Conservation (phyloP, 1,284 basidiomycete genomes). For the Pterula multifida region DNA sequence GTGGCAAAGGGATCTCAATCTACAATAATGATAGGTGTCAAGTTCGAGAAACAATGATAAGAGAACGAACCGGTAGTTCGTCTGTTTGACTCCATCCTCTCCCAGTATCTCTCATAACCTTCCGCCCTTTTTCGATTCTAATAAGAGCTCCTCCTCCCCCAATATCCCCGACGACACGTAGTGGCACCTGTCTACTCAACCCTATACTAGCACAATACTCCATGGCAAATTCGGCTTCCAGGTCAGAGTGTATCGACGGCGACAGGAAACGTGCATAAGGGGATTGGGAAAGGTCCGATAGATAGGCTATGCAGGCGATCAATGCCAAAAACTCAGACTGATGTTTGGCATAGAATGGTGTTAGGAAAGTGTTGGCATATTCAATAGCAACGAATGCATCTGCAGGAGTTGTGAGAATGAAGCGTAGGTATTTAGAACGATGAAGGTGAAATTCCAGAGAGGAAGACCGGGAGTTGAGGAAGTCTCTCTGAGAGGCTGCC, state of each 20-base stretch:
- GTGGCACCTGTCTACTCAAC: slow-evolving; percentile 80
- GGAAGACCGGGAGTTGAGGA: slow-evolving; percentile 58
- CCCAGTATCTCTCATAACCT: slow-evolving; percentile 85
- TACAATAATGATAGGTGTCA: slow-evolving; percentile 18
- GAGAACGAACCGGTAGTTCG: slow-evolving; percentile 66
- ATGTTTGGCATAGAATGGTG: slow-evolving; percentile 55
- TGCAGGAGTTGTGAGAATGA: slow-evolving; percentile 41
- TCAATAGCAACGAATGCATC: slow-evolving; percentile 23
- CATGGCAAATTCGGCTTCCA: slow-evolving; percentile 74
- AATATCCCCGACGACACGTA: slow-evolving; percentile 81
- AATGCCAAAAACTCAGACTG: slow-evolving; percentile 63
- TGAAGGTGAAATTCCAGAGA: slow-evolving; percentile 81
- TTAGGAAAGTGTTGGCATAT: slow-evolving; percentile 65
- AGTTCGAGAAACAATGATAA: neutral
- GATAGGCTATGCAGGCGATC: slow-evolving; percentile 64
- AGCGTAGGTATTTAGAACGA: slow-evolving; percentile 72
- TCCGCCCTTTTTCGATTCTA: slow-evolving; percentile 84
- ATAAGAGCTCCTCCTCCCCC: slow-evolving; percentile 84
- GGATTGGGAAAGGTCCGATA: slow-evolving; percentile 49
- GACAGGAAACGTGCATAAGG: slow-evolving; percentile 67
- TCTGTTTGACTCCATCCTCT: slow-evolving; percentile 85
- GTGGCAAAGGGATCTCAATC: slow-evolving; percentile 89
- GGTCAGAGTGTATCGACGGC: slow-evolving; percentile 57
- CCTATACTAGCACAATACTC: slow-evolving; percentile 84
- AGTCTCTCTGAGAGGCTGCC: slow-evolving; percentile 55